Conservation (phyloP, 2,329 filamentous ascomycete species). For the Curvularia verruculosa region DNA sequence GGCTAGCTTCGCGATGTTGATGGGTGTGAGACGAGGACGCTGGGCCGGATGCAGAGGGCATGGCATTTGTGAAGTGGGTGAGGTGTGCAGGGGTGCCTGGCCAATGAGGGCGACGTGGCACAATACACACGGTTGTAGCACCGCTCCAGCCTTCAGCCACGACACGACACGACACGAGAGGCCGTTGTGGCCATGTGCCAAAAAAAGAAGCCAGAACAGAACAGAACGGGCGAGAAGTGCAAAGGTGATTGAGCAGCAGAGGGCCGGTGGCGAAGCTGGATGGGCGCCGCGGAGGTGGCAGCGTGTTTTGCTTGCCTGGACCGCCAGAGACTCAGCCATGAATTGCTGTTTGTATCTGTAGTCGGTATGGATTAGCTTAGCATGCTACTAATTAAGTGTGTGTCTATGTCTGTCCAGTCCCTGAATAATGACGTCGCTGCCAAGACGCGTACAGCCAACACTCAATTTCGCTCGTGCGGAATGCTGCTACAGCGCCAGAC, state of each 20-base stretch:
- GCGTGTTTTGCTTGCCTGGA: too few species aligned
- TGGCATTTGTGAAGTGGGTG: too few species aligned
- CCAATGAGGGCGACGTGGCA: slow-evolving; percentile 13
- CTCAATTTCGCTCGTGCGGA: slow-evolving; percentile 16
- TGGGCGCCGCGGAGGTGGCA: too few species aligned
- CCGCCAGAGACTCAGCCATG: too few species aligned
- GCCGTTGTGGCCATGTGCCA: background rate
- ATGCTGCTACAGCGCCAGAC: background rate
- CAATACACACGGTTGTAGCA: too few species aligned
- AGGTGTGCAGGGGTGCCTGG: slow-evolving; percentile 4
- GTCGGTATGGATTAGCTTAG: too few species aligned
- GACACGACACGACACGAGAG: too few species aligned
- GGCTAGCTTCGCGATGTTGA: too few species aligned
- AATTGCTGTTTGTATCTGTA: too few species aligned
- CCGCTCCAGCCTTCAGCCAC: background rate
- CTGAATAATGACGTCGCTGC: slow-evolving; percentile 16
- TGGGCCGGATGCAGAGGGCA: background rate
- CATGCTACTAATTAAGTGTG: too few species aligned
- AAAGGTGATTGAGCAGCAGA: background rate
- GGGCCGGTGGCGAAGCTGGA: too few species aligned
- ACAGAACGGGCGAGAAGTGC: background rate
- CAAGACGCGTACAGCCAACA: slow-evolving; percentile 12
- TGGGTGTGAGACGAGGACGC: background rate
- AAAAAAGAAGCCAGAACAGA: background rate
- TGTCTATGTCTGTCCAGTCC: slow-evolving; percentile 9